These are phyloP conservation scores for Wolfiporia cocos DNA, from an alignment of 1,284 basidiomycete species.

Conservation along the genomic window DNA sequence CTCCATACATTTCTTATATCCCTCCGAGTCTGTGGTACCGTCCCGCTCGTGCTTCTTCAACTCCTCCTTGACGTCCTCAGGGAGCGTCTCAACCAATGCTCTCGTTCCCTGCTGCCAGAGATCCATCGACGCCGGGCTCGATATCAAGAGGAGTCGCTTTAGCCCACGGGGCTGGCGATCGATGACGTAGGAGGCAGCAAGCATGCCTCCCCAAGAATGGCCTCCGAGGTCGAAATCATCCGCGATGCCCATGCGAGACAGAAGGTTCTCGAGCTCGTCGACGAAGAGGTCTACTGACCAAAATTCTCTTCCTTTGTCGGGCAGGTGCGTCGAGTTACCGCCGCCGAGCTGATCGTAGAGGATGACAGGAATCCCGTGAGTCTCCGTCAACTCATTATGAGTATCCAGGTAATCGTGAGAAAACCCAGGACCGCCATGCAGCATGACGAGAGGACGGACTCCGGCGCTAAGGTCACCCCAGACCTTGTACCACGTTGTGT, in stretches of 20 bases:
- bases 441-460: constrained; percentile 25
- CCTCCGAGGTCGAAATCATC: constrained; percentile 26
- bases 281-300: constrained; percentile 24
- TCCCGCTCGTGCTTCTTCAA: constrained; percentile 8
- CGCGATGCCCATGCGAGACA: constrained; percentile 21
- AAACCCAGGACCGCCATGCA: constrained; percentile 32
- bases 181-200: constrained; percentile 20
- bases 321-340: constrained; percentile 25
- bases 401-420: constrained; percentile 23
- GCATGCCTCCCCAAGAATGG: constrained; percentile 31
- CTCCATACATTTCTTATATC: constrained; percentile 21
- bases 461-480: constrained; percentile 13
- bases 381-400: constrained; percentile 17
- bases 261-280: constrained; percentile 17
- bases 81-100: constrained; percentile 18
- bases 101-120: constrained; percentile 21
- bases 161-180: constrained; percentile 22
- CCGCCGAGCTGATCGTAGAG: constrained; percentile 33
- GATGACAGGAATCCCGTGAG: constrained; percentile 22
- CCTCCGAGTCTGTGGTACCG: neutral
- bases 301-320: constrained; percentile 24
- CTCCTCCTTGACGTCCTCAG: constrained; percentile 19
- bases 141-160: constrained; percentile 22
- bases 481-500: constrained; percentile 16
- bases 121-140: constrained; percentile 20